A percentile compares a stretch with the other conserved stretches of the same genome.
Conservation (phyloP, 139 green algal species). For the Edaphochlamys debaryana region DNA sequence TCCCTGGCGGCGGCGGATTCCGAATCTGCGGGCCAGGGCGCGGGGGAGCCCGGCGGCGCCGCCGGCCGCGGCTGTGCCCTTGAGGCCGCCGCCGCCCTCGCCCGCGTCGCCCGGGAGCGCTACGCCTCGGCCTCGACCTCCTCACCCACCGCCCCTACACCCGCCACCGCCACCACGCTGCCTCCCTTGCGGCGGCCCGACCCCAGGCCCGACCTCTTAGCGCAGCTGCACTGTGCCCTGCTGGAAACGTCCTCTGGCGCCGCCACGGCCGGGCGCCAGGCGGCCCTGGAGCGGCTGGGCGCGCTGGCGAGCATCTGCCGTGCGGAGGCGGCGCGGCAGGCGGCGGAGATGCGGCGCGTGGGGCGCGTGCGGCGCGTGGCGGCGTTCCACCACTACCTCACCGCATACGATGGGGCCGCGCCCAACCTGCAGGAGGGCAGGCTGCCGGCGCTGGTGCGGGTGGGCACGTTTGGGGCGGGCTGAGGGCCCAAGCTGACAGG, state of each 20-base stretch:
- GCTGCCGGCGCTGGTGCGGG: background rate
- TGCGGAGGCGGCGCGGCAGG: background rate
- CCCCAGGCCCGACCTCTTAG: background rate
- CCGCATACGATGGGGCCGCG: background rate
- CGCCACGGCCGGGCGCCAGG: background rate
- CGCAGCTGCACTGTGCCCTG: background rate
- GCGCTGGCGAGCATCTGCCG: background rate
- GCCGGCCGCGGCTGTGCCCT: background rate
- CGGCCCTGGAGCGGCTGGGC: background rate
- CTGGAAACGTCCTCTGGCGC: background rate
- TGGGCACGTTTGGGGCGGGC: background rate
- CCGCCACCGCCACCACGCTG: background rate
- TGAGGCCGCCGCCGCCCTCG: background rate
- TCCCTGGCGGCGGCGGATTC: background rate
- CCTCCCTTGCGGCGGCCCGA: background rate
- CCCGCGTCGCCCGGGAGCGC: background rate
- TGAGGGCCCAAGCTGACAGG: too few relatives aligned
- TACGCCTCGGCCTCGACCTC: too few relatives aligned
- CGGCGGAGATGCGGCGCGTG: background rate
- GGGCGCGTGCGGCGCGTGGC: background rate
- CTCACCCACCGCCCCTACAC: background rate
- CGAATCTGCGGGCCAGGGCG: background rate
- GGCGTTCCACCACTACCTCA: constrained; percentile 2
- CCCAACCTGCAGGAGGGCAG: background rate
- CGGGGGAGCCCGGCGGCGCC: constrained; percentile 5